A percentile compares a stretch with the other conserved stretches of the same genome.
Evolutionary conservation across 139 green algal genomes (phyloP).

Genomic region (Micractinium conductrix): DNA sequence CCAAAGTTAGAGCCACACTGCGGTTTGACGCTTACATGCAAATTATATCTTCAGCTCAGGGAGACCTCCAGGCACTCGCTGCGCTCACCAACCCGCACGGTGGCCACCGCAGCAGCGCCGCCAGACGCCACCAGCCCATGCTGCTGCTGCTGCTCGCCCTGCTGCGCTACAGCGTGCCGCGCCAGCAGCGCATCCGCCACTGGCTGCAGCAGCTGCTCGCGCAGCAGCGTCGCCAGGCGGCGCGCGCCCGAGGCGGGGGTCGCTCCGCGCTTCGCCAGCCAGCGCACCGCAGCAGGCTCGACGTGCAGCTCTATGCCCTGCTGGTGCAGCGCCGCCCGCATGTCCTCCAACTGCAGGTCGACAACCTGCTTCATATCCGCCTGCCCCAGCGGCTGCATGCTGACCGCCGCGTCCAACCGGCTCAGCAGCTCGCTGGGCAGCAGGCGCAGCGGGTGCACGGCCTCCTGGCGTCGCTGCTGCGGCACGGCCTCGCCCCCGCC

Average conservation of each 20-base stretch:
- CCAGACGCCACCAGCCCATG: neutral
- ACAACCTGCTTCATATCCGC: slow-evolving; percentile 13
- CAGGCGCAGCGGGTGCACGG: slow-evolving; percentile 2
- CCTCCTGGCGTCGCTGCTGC: neutral
- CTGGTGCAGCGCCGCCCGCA: neutral
- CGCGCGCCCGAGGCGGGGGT: neutral
- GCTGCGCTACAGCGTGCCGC: neutral
- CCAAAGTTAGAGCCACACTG: too few species aligned
- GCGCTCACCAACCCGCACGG: too few species aligned
- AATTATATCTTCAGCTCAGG: too few species aligned
- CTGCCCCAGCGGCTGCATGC: neutral
- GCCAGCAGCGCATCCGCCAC: slow-evolving; percentile 9
- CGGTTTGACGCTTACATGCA: too few species aligned
- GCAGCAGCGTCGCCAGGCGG: slow-evolving; percentile 16
- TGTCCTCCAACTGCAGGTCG: slow-evolving; percentile 19
- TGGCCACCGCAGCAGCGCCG: neutral
- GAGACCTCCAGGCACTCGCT: too few species aligned
- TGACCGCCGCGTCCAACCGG: slow-evolving; percentile 13
- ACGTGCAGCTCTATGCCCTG: slow-evolving; percentile 17
- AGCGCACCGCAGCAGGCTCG: neutral
- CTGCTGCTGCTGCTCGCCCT: neutral
- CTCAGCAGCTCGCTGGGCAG: slow-evolving; percentile 15
- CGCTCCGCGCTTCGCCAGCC: slow-evolving; percentile 2
- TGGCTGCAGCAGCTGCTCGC: slow-evolving; percentile 29
- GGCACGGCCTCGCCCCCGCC: too few species aligned